Evolutionary conservation across 345 rosid genomes (phyloP), one percentile per base, ranked within the genome.

Genomic region (Melastoma malabathricum): DNA sequence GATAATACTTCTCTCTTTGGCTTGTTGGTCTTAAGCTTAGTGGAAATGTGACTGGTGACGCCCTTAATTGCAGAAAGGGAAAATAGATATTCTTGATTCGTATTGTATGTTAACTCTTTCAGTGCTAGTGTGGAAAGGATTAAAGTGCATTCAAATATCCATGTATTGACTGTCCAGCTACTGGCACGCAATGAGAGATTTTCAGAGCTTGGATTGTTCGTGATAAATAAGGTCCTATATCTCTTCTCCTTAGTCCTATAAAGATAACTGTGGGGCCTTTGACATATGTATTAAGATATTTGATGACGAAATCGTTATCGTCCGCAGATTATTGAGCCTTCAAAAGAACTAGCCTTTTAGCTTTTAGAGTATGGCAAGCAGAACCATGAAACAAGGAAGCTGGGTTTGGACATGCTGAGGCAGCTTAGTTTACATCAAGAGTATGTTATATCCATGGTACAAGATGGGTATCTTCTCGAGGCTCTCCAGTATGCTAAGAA

Each of bases 261-360:
- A 55, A 43, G 15, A 43, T 14, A 8, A 39, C n/a, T 16, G 41
- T n/a, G 15, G 22, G 44, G 34, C 20, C 51, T 51, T 34, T 31
- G 39, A 14, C 25, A 3, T 55, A 13, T 55, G 15, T 46, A 4
- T 13, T 46, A 6, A n/a, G 1, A 45, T 44, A 43, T 20, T 55
- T 51, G 20, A 44, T 3, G 23, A 55, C 18, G 44, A 22, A 44
- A 20, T 12, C 20, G 45, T 25, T 17, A 66, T 62, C 52, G 43
- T 20, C 15, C 67, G 47, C 74, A 93, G 99, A 79, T 88, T 71
- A 71, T 93, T 18, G 96, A 88, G 62, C 96, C 94, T 39, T 93
- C 99, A 13, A 93, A 83, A 70, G 94, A 93, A 71, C 97, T 88
- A 19, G 97, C 99, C 43, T 49, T 88, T 68, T 94, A 93, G 64